These are phyloP conservation scores for Hypoxylon sp. DNA, from an alignment of 2,329 filamentous ascomycete genomes.

Conservation along the genomic window DNA sequence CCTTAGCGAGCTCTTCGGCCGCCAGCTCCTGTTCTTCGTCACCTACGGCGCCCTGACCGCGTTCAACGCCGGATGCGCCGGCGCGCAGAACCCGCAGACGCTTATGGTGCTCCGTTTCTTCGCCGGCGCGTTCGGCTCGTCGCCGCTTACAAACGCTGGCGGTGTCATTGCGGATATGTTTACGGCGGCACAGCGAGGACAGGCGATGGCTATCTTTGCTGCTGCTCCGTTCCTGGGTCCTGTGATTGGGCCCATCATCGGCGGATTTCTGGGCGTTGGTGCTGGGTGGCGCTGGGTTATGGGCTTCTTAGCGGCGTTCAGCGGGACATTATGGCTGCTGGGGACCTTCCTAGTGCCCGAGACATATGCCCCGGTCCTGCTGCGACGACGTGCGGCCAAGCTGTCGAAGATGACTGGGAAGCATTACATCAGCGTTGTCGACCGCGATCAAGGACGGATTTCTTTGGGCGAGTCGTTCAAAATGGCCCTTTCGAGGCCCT, in stretches of 20 bases:
- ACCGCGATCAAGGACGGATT: constrained; percentile 56
- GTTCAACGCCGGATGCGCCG: constrained; percentile 70
- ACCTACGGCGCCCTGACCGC: constrained; percentile 66
- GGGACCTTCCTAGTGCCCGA: constrained; percentile 66
- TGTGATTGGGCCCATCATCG: constrained; percentile 71
- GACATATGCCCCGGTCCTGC: constrained; percentile 70
- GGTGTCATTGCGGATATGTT: constrained; percentile 70
- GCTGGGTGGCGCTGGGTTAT: constrained; percentile 78
- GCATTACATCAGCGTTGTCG: constrained; percentile 66
- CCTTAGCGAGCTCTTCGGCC: constrained; percentile 68
- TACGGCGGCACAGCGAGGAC: constrained; percentile 61
- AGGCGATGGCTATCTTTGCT: constrained; percentile 73
- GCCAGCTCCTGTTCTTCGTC: constrained; percentile 65
- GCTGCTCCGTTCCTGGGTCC: constrained; percentile 76
- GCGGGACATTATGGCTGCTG: constrained; percentile 68
- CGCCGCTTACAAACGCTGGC: constrained; percentile 67
- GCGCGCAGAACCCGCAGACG: constrained; percentile 64
- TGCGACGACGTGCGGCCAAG: constrained; percentile 65
- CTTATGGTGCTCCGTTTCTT: constrained; percentile 75
- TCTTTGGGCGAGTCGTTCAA: constrained; percentile 64
- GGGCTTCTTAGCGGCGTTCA: constrained; percentile 73
- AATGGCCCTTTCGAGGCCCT: constrained; percentile 71
- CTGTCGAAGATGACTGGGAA: constrained; percentile 67
- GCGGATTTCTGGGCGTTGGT: constrained; percentile 73
- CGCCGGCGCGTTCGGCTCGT: constrained; percentile 66